Conservation (phyloP, 768 basidiomycete species). For the Lactarius evosmus region DNA sequence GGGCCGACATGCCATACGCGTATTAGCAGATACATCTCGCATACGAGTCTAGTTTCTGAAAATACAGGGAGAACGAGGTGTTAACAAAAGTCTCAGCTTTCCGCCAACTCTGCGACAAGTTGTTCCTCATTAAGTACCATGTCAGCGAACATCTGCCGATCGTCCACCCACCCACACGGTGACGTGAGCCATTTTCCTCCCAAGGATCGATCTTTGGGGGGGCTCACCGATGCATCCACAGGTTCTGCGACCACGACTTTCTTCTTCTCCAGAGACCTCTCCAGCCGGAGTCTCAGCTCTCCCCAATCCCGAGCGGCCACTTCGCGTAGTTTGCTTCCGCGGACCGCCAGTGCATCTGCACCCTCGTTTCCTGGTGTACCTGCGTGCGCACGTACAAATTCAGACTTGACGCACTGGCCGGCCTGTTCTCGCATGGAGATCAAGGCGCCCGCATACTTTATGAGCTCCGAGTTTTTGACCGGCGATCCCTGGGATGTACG, state of each 20-base stretch:
- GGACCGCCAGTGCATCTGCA: constrained; percentile 71
- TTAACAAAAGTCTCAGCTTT: neutral
- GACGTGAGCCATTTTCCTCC: neutral
- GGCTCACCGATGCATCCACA: constrained; percentile 7
- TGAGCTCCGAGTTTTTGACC: constrained; percentile 71
- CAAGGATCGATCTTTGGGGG: neutral
- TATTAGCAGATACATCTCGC: no score
- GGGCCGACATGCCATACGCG: neutral
- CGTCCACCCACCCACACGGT: neutral
- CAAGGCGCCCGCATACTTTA: constrained; percentile 65
- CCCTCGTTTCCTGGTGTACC: constrained; percentile 83
- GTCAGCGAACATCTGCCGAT: constrained; percentile 18
- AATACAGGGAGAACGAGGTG: neutral
- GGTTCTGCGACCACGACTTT: neutral
- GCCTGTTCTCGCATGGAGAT: constrained; percentile 48
- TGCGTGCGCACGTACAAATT: constrained; percentile 76
- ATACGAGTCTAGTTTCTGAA: neutral
- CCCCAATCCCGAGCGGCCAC: constrained; percentile 61
- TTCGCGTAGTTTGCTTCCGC: constrained; percentile 44
- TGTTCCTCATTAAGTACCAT: constrained; percentile 14
- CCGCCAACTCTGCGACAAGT: constrained; percentile 19
- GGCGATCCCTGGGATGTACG: constrained; percentile 44
- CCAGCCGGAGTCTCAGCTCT: constrained; percentile 17
- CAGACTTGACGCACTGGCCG: constrained; percentile 57
- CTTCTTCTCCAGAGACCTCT: neutral